These are phyloP conservation scores for Hanseniaspora meyeri DNA, from an alignment of 805 yeast species.

Conservation along the genomic window DNA sequence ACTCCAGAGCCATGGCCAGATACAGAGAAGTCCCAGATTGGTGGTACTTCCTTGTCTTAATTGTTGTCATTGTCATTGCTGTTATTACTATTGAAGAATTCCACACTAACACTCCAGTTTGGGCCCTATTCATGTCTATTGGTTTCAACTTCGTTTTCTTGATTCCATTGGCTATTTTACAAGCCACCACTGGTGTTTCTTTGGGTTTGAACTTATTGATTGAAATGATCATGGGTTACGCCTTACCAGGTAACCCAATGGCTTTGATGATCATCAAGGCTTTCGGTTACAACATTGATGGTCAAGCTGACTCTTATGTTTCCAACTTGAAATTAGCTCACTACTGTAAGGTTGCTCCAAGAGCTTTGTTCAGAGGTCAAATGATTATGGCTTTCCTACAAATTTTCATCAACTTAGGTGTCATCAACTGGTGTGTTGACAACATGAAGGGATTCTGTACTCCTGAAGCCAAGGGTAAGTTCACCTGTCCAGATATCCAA, in stretches of 20 bases:
- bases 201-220: conserved; percentile 50
- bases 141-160: conserved; percentile 40
- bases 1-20: conserved; percentile 42
- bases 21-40: conserved; percentile 68
- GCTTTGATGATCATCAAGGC: conserved; percentile 46
- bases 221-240: conserved; percentile 48
- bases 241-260: conserved; percentile 42
- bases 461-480: conserved; percentile 32
- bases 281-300: conserved; percentile 41
- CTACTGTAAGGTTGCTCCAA: conserved; percentile 47
- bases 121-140: conserved; percentile 50
- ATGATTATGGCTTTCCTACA: conserved; percentile 32
- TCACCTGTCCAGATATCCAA: conserved; percentile 33
- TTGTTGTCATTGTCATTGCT: conserved; percentile 33
- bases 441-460: conserved; percentile 32
- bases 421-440: conserved; percentile 33
- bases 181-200: conserved; percentile 43
- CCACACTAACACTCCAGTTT: conserved; percentile 48
- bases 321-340: conserved; percentile 45
- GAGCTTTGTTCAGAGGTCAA: conserved; percentile 39
- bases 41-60: conserved; percentile 28
- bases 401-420: conserved; percentile 30
- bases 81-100: conserved; percentile 31
- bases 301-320: conserved; percentile 41
- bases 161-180: conserved; percentile 46